Evolutionary conservation across 495 filamentous ascomycete species (phyloP).

Genomic region (Aspergillus bertholletiae): DNA sequence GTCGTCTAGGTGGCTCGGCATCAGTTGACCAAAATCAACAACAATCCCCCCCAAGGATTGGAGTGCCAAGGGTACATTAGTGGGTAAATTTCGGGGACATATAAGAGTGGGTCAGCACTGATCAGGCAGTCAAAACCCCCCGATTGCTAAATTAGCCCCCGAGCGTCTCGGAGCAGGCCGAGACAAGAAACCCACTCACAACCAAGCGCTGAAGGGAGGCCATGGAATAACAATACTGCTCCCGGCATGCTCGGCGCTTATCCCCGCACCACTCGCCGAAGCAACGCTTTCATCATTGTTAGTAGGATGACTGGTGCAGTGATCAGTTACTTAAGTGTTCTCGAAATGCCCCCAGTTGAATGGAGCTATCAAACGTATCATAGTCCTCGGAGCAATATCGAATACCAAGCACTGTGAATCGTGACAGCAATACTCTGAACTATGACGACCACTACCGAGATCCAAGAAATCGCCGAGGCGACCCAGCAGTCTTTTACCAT

Average conservation of each 20-base stretch:
- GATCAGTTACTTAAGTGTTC: not conserved
- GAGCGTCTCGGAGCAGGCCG: not conserved
- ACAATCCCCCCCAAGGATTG: no score
- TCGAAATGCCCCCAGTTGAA: not conserved
- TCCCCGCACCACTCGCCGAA: not conserved
- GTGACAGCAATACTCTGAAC: not conserved
- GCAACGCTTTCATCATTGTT: not conserved
- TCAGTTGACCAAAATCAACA: no score
- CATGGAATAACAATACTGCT: not conserved
- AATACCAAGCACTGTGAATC: not conserved
- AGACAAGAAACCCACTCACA: not conserved
- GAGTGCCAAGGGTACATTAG: no score
- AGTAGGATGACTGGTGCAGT: not conserved
- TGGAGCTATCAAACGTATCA: not conserved
- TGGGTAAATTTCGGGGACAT: not conserved
- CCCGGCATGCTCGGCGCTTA: not conserved
- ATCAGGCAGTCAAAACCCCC: no score
- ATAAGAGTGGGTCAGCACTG: not conserved
- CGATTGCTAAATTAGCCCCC: not conserved
- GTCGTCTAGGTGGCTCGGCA: no score
- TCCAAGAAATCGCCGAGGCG: constrained; percentile 9
- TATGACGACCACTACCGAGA: constrained; percentile 9
- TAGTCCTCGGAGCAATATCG: not conserved
- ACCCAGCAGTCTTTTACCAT: constrained; percentile 11
- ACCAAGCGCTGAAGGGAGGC: no score